Conservation (phyloP, 208 protist genomes). For the Crithidia brevicula region DNA sequence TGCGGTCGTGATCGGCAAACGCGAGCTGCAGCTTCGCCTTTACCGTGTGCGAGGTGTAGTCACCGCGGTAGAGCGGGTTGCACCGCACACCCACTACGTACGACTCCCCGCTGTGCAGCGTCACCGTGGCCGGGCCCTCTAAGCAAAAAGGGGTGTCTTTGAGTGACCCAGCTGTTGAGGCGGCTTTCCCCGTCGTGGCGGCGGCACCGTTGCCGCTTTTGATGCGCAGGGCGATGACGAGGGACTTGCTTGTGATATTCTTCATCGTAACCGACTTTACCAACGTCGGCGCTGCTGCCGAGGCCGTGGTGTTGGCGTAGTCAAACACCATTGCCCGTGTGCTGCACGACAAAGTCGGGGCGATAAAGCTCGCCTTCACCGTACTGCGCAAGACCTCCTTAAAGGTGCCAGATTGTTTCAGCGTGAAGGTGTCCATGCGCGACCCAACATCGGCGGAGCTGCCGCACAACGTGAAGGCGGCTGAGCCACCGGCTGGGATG, state of each 20-base stretch:
- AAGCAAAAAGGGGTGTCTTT: constrained; percentile 76
- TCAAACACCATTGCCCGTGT: constrained; percentile 79
- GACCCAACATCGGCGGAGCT: constrained; percentile 45
- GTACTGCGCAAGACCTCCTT: constrained; percentile 77
- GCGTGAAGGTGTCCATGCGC: constrained; percentile 80
- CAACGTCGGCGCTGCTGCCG: constrained; percentile 9
- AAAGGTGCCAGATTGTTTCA: constrained; percentile 83
- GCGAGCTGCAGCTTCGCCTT: constrained; percentile 79
- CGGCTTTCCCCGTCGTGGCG: neutral
- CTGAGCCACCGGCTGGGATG: constrained; percentile 59
- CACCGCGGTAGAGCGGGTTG: constrained; percentile 82
- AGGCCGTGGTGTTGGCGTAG: constrained; percentile 64
- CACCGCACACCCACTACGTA: constrained; percentile 86
- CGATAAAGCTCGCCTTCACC: constrained; percentile 84
- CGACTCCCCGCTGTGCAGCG: constrained; percentile 76
- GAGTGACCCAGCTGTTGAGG: neutral
- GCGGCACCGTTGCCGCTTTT: constrained; percentile 19
- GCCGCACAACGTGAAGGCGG: constrained; percentile 75
- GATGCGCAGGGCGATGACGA: constrained; percentile 75
- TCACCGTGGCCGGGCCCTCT: constrained; percentile 53
- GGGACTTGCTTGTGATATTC: constrained; percentile 86
- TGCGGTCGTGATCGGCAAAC: constrained; percentile 92
- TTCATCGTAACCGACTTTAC: constrained; percentile 87
- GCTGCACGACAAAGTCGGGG: constrained; percentile 85
- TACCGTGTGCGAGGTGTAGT: constrained; percentile 74